A percentile compares a stretch with the other conserved stretches of the same genome.
These are phyloP conservation scores for Cyclotella atomus DNA, from an alignment of 108 stramenopile species.

Conservation along the genomic window DNA sequence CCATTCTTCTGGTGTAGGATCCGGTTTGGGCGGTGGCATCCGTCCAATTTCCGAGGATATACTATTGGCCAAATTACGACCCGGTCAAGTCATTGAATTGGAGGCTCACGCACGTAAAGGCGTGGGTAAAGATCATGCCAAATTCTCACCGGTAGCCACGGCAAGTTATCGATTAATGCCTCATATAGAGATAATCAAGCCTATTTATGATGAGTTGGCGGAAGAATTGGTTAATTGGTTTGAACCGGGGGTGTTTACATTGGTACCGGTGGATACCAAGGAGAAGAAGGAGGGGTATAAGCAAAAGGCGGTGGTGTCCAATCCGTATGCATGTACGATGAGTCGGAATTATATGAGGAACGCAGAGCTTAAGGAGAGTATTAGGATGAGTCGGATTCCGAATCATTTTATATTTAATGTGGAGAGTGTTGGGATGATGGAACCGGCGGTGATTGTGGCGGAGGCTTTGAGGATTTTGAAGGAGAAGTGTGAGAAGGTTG, in stretches of 20 bases:
- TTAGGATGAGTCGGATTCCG: slow-evolving; percentile 85
- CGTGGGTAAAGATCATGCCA: slow-evolving; percentile 96
- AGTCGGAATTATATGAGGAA: slow-evolving; percentile 95
- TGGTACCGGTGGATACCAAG: slow-evolving; percentile 61
- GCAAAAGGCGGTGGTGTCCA: slow-evolving; percentile 68
- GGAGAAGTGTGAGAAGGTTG: slow-evolving; percentile 60
- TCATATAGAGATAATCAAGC: slow-evolving; percentile 62
- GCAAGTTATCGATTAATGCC: slow-evolving; percentile 94
- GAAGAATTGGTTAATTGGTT: slow-evolving; percentile 86
- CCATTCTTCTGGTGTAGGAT: slow-evolving; percentile 27
- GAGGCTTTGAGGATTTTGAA: slow-evolving; percentile 83
- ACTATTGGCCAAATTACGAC: slow-evolving; percentile 93
- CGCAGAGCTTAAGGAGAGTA: slow-evolving; percentile 69
- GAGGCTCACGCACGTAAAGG: slow-evolving; percentile 91
- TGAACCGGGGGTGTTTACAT: slow-evolving; percentile 87
- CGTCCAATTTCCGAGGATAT: slow-evolving; percentile 92
- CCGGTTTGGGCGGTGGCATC: slow-evolving; percentile 47
- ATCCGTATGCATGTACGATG: slow-evolving; percentile 97
- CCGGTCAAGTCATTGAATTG: slow-evolving; percentile 92
- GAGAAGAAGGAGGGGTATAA: slow-evolving; percentile 32
- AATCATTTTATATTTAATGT: slow-evolving; percentile 98
- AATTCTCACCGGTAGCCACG: slow-evolving; percentile 97
- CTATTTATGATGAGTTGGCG: slow-evolving; percentile 83
- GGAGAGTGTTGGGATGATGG: slow-evolving; percentile 92
- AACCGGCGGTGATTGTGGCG: slow-evolving; percentile 83